phyloP scores from a whole-genome alignment of 768 basidiomycete genomes.

The Gloeostereum incarnatum region DNA sequence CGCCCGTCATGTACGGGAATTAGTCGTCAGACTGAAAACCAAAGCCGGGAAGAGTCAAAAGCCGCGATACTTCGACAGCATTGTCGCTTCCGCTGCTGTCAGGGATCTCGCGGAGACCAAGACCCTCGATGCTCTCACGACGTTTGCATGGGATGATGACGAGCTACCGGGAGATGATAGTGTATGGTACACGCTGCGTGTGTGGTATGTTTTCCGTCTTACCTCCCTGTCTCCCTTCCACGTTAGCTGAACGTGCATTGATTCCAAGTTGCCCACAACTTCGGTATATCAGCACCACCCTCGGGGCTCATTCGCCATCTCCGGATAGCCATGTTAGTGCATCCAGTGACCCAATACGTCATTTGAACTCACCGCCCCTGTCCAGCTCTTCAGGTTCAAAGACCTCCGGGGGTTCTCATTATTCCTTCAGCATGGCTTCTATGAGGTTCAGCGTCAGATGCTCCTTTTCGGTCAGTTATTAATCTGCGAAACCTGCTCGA shows the following conservation, averaged over 20 bases:
- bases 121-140: constrained; percentile 52
- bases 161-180: constrained; percentile 58
- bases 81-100: constrained; percentile 41
- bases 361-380: neutral
- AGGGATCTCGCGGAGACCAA: constrained; percentile 34
- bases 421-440: constrained; percentile 52
- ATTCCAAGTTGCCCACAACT: constrained; percentile 63
- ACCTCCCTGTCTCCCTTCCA: constrained; percentile 1
- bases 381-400: constrained; percentile 62
- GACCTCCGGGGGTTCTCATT: constrained; percentile 55
- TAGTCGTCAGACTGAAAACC: constrained; percentile 48
- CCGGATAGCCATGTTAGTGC: constrained; percentile 51
- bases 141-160: constrained; percentile 66
- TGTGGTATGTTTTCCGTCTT: constrained; percentile 36
- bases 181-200: constrained; percentile 69
- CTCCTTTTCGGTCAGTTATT: constrained; percentile 40
- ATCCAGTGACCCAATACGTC: constrained; percentile 1
- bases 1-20: constrained; percentile 57
- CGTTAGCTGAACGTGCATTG: constrained; percentile 3
- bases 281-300: constrained; percentile 48
- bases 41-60: constrained; percentile 11
- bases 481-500: neutral
- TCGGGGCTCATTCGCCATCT: constrained; percentile 50
- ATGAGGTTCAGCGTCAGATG: constrained; percentile 46
- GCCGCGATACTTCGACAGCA: constrained; percentile 16